Base-by-base conservation (phyloP, 768 basidiomycete species). In the Lentinula lateritia region DNA sequence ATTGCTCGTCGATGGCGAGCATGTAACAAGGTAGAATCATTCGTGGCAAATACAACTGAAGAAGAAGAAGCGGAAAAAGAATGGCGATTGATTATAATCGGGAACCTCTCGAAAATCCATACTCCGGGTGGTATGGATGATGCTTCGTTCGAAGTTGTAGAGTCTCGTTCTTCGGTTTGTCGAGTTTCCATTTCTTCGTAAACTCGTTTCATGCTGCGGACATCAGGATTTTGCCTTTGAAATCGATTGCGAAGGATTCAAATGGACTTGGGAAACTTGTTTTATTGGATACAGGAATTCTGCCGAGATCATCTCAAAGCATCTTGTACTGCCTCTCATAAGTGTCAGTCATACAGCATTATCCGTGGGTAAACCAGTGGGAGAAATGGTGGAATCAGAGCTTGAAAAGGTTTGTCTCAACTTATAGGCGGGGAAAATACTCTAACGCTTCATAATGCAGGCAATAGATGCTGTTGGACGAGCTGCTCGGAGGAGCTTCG, bases 201-300 rank as follows among this genome's bases (percentile, higher is more conserved):
- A 39, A 41, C 13, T 23, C 41, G 42, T 38, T 18, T 60, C 23
- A 42, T 50, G 16, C 38, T 39, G 23, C 36, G 15, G 12, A 39
- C 10, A 42, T 23, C 32, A 93, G 90, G 90, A 93, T 69, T 67
- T 89, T 28, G 81, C 88, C 4, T 79, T 90, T 61, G 78, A 82
- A 66, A 65, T 92, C 38, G 82, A 83, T 66, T 82, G 78, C 62
- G 79, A 80, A 23, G 70, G 73, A 8, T 88, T 90, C 73, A 85
- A 83, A 76, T 93, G 90, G 90, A 79, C 82, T 74, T 93, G 91
- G 91, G 89, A 92, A 71, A 81, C 86, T 15, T 82, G 79, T 70
- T 82, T 80, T 64, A 69, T 89, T 41, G 88, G 89, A 7, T 76
- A 84, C 69, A 86, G 78, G 70, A 66, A 72, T 36, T 88, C 90